Conservation (phyloP, 495 filamentous ascomycete genomes). For the Cetradonia linearis region DNA sequence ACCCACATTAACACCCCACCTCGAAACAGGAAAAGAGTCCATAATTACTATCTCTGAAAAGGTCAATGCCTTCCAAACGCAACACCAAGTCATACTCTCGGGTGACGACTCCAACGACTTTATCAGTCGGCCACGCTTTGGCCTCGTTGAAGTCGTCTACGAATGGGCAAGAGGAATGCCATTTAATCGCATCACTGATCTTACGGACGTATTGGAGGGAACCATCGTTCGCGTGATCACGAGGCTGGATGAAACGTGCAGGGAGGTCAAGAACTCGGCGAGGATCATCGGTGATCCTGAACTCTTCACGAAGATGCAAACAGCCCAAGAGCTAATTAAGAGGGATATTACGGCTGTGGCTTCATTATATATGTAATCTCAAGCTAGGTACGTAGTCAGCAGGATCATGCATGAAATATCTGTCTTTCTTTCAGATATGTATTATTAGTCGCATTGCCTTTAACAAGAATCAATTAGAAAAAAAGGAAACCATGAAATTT, state of each 20-base stretch:
- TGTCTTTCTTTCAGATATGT: background rate
- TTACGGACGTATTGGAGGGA: slow-evolving; percentile 94
- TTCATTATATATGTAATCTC: slow-evolving; percentile 60
- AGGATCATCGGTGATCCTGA: slow-evolving; percentile 92
- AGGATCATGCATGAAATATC: background rate
- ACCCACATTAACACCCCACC: slow-evolving; percentile 71
- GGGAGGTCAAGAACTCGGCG: slow-evolving; percentile 95
- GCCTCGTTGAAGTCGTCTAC: slow-evolving; percentile 93
- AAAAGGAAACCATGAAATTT: background rate
- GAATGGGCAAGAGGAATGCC: slow-evolving; percentile 97
- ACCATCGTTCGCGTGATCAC: slow-evolving; percentile 93
- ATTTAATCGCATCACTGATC: slow-evolving; percentile 93
- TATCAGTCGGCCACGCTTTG: slow-evolving; percentile 74
- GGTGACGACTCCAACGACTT: slow-evolving; percentile 89
- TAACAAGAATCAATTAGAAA: background rate
- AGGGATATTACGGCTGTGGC: slow-evolving; percentile 88
- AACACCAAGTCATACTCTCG: slow-evolving; percentile 82
- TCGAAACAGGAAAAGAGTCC: slow-evolving; percentile 74
- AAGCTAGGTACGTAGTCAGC: background rate
- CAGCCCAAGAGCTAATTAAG: slow-evolving; percentile 93
- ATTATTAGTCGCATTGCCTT: background rate
- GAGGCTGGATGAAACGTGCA: slow-evolving; percentile 85
- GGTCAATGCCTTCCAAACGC: slow-evolving; percentile 76
- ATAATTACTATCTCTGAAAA: slow-evolving; percentile 84
- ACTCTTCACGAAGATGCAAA: slow-evolving; percentile 90